Base-by-base conservation (phyloP, 306 rosid genomes). In the Inga oerstediana region DNA sequence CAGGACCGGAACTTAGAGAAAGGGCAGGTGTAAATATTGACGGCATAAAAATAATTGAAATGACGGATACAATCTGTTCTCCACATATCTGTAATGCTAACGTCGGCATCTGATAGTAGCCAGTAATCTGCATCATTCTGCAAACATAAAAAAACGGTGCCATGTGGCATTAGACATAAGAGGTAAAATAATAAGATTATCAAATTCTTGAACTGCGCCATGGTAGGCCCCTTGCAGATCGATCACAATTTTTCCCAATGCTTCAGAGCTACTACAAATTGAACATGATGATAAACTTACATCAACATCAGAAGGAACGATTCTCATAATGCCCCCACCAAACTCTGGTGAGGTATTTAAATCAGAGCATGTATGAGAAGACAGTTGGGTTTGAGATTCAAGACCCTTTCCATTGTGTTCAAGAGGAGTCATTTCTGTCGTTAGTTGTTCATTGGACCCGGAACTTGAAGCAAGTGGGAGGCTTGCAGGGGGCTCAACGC, bases 31-130 rank as follows among this genome's bases (percentile, higher is more conserved):
- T 20, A 59, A 75, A 72, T 44, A 16, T 32, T 2, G 67, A 79
- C 83, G 74, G 72, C 82, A 71, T 10, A 7, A 68, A 79, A 80
- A 80, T 19, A 80, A 41, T 75, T 45, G 59, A 35, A 72, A 85
- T 84, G 66, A 78, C 74, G 95, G 94, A 94, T 97, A 97, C 99
- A 85, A 52, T 97, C 99, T 62, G 96, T 89, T 90, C 89, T 90
- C 99, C 99, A 97, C 91, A 94, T 94, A 74, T 97, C 97, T 75
- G 99, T 97, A 80, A 97, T 97, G 92, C 99, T 97, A 83, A 91
- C 90, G 12, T 89, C 98, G 85, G 97, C 97, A 83, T 94, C 99
- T 69, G 99, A 92, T 77, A 94, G 89, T 86, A 97, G 97, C 99
- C 99, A 97, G 88, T 97, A 97, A 79, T 97, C 98, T 24, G 97